Base-by-base conservation (phyloP, 306 rosid genomes). In the Senna siamea region DNA sequence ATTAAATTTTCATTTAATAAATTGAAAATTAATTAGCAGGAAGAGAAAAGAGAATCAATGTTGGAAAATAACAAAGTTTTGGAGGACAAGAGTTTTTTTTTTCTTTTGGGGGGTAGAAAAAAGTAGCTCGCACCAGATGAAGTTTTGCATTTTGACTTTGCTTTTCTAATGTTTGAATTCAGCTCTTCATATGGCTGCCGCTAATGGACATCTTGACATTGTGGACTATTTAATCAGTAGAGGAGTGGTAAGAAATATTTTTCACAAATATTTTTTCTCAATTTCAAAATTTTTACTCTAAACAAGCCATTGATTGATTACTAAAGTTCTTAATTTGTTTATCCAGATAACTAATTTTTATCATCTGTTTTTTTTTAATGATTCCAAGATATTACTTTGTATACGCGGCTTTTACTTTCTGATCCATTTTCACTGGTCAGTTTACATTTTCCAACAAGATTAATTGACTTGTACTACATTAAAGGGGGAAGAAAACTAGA, bases 131-230 rank as follows among this genome's bases (percentile, higher is more conserved):
- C 66, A 44, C 4, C 38, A 2, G 22, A 15, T 47, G 5, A 41
- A 44, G 32, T 43, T 66, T 47, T 64, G 17, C 32, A 50, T 54
- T 67, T 14, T 83, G 58, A 87, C 65, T 51, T 56, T 76, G 53
- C 69, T 66, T 23, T 20, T 15, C 35, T 51, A 19, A 73, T 63
- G 35, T 57, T 66, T 68, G 69, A 35, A 66, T 81, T 74, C 89
- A 88, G 97, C 98, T 77, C 94, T 94, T 30, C 98, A 91, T 76
- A 91, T 94, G 97, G 95, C 96, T 75, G 90, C 93, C 44, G 98
- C 97, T 50, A 94, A 94, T 80, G 98, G 97, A 60, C 92, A 89
- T 83, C 75, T 83, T 79, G 79, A 81, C 12, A 67, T 91, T 52
- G 88, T 88, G 73, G 90, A 91, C 61, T 88, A 82, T 79, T 90